Evolutionary conservation across 768 basidiomycete genomes (phyloP), one percentile per base, ranked within the genome.

Genomic region (Termitomyces sp.): DNA sequence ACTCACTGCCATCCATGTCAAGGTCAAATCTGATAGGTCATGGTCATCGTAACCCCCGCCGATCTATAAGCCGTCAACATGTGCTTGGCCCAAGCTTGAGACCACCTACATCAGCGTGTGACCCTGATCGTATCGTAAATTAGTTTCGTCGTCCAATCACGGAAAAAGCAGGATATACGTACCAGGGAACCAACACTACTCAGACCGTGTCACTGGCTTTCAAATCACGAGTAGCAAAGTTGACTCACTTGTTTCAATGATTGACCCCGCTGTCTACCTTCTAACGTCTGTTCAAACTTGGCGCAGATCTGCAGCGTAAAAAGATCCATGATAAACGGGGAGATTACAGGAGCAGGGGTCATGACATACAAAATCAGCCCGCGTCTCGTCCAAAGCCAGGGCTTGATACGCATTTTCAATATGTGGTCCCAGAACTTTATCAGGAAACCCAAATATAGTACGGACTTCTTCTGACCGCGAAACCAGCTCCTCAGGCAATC

Each of bases 161-260:
- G 10, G 60, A 18, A 26, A 49, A 33, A 48, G 33, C 66, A 44
- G 26, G 60, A 14, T 75, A 65, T 7, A 54, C 20, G 33, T 65
- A 82, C 87, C 88, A 54, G 79, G 70, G 65, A 90, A 90, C 88
- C 88, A 90, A 62, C 83, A 86, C 84, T 87, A 28, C 30, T 20
- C 36, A 24, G 20, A 49, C n/a, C 7, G 45, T 49, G 16, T 40
- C 41, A 38, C 6, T 52, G 38, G 30, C 10, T 45, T 24, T 46
- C 45, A 5, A 36, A 28, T 33, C 30, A 16, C 20, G 8, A 55
- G 33, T 13, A 44, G 5, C 8, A 2, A 14, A 16, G 10, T 40
- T 16, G 2, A 41, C 72, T 64, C 59, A 82, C 86, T 75, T 90
- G 88, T 57, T 80, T 82, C 59, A 90, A 67, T 14, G 79, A 63